Percentiles rank a stretch among this genome's conserved stretches.
Conservation (phyloP, 805 yeast species). For the Soucietia sequanensis region DNA sequence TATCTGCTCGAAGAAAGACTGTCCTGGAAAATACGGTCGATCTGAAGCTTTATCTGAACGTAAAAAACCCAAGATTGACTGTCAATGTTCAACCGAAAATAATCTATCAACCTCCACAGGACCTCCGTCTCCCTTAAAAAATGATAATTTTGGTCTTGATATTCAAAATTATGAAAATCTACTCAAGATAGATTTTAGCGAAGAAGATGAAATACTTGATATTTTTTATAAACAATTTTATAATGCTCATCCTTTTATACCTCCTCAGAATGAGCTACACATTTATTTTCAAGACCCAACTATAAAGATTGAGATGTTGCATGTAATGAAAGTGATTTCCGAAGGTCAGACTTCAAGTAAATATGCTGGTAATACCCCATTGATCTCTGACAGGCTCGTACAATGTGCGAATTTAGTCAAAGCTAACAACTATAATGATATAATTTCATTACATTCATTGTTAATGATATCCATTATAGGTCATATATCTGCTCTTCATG, state of each 20-base stretch:
- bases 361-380: slow-evolving; percentile 10
- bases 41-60: background rate
- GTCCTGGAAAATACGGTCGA: slow-evolving; percentile 1
- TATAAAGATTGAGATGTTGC: slow-evolving; percentile 39
- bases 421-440: slow-evolving; percentile 26
- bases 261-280: slow-evolving; percentile 33
- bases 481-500: slow-evolving; percentile 53
- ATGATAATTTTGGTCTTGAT: slow-evolving; percentile 3
- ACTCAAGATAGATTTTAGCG: slow-evolving; percentile 14
- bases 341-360: slow-evolving; percentile 41
- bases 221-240: slow-evolving; percentile 40
- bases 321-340: slow-evolving; percentile 48
- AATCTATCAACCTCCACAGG: background rate
- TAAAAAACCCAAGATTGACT: background rate
- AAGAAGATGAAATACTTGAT: slow-evolving; percentile 7
- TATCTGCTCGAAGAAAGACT: background rate
- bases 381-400: slow-evolving; percentile 15
- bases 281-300: slow-evolving; percentile 31
- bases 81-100: too few relatives aligned
- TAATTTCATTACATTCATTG: slow-evolving; percentile 43
- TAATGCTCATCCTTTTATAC: slow-evolving; percentile 47
- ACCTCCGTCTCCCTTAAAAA: slow-evolving; percentile 3
- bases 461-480: slow-evolving; percentile 42
- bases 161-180: slow-evolving; percentile 13
- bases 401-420: slow-evolving; percentile 16